Base-by-base conservation (phyloP, 768 basidiomycete genomes). In the Rubroboletus satanas region DNA sequence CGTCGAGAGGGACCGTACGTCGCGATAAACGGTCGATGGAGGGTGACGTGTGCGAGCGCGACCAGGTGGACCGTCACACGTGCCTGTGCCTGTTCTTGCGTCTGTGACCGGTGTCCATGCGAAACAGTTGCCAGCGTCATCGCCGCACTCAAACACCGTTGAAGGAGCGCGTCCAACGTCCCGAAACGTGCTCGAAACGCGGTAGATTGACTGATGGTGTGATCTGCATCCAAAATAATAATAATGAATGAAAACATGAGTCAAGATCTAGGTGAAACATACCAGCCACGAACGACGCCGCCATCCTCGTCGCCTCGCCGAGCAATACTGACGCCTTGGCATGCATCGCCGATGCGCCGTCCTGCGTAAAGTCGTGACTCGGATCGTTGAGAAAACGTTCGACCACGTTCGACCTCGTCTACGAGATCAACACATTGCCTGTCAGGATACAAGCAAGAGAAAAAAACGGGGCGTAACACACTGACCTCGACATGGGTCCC, bases 81-180 rank as follows among this genome's bases (percentile, higher is more conserved):
- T 9, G 51, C 42, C 35, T 66, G 59, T 7, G 29, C 35, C 23
- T 39, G 51, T 9, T 18, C 36, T 3, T 15, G 49, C 11, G 7
- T 17, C 17, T 48, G 51, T 9, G 49, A 1, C 3, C 17, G 45
- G 14, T n/a, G 35, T 17, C 48, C 52, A 11, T 45, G 35, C 11
- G 18, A n/a, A 15, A 10, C 15, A 9, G 41, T 55, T 6, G 50
- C 32, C 26, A 52, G 18, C 7, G 46, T 23, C 35, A 66, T 49
- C 33, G 53, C 65, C 37, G 50, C 54, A 42, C 15, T 50, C 26
- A 56, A 46, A 38, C 54, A 65, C 2, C 63, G 62, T 5, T 77
- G 76, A 36, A 83, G 77, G 44, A 82, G 71, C 32, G 69, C 63
- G 56, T 80, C 77, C 51, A 82, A 66, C 3, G 74, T 75, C 39